Conservation (phyloP, 306 rosid species). For the Lotus japonicus region DNA sequence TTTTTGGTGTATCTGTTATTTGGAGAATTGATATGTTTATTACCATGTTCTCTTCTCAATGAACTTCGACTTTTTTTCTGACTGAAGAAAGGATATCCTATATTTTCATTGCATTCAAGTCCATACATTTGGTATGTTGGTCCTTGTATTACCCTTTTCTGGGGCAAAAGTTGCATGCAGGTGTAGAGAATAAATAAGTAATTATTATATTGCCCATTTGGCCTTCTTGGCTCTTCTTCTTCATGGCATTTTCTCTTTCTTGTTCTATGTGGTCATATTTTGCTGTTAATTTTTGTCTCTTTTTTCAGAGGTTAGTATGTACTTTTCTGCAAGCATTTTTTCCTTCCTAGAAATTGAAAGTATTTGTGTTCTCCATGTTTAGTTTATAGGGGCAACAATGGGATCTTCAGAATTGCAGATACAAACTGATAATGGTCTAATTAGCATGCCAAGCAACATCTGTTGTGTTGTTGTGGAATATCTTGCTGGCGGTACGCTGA, state of each 20-base stretch:
- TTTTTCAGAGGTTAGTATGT: background rate
- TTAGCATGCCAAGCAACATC: conserved; percentile 85
- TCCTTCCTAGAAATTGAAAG: background rate
- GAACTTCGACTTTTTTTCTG: background rate
- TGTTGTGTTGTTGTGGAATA: conserved; percentile 97
- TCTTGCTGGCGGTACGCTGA: conserved; percentile 82
- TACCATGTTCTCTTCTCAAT: conserved; percentile 5
- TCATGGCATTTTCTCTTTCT: background rate
- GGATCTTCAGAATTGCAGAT: conserved; percentile 83
- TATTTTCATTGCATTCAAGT: background rate
- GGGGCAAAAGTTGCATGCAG: conserved; percentile 3
- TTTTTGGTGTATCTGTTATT: conserved; percentile 8
- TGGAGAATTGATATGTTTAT: background rate
- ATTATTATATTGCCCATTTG: background rate
- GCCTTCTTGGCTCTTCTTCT: background rate
- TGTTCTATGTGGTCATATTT: conserved; percentile 9
- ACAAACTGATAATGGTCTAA: conserved; percentile 81
- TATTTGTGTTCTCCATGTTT: conserved; percentile 18
- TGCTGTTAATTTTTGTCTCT: background rate
- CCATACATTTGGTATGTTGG: background rate
- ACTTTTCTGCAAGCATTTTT: conserved; percentile 4
- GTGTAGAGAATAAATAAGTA: background rate
- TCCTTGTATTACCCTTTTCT: background rate
- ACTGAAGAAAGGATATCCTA: background rate
- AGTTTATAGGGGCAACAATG: conserved; percentile 98